Evolutionary conservation across 2,329 filamentous ascomycete species (phyloP).

Genomic region (Diaporthe vexans): DNA sequence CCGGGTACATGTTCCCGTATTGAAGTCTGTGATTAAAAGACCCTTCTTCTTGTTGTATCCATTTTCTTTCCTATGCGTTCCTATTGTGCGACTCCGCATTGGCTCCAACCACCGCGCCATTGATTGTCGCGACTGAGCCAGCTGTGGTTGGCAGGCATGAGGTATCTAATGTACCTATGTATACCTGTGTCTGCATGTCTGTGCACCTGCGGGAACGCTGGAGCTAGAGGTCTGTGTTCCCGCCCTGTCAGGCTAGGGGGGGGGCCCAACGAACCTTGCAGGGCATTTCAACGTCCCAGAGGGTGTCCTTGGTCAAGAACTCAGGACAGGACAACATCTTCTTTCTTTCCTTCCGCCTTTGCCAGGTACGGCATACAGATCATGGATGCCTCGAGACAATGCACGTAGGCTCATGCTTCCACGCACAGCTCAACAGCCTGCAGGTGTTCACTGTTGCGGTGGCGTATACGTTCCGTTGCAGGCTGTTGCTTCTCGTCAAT

Average conservation of each 20-base stretch:
- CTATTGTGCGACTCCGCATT: background rate
- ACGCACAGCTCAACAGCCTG: background rate
- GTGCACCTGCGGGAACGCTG: constrained; percentile 3
- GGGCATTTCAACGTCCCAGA: background rate
- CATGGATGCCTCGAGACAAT: background rate
- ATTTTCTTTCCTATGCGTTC: background rate
- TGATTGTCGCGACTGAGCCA: background rate
- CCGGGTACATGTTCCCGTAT: background rate
- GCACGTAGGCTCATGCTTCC: background rate
- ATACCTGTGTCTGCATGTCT: background rate
- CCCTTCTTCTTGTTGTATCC: too few species aligned
- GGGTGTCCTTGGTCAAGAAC: too few species aligned
- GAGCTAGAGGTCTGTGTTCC: constrained; percentile 26
- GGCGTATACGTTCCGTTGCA: background rate
- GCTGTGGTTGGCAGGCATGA: background rate
- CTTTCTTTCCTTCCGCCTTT: too few species aligned
- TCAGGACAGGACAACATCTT: too few species aligned
- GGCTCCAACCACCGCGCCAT: background rate
- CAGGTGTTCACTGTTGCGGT: background rate
- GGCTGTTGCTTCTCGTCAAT: background rate
- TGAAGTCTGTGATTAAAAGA: background rate
- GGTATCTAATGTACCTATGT: too few species aligned
- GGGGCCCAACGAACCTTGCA: constrained; percentile 14
- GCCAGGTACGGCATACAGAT: background rate
- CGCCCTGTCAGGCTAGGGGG: constrained; percentile 17